Evolutionary conservation across 1,284 basidiomycete genomes (phyloP).

Genomic region (Sphaerobolus stellatus): DNA sequence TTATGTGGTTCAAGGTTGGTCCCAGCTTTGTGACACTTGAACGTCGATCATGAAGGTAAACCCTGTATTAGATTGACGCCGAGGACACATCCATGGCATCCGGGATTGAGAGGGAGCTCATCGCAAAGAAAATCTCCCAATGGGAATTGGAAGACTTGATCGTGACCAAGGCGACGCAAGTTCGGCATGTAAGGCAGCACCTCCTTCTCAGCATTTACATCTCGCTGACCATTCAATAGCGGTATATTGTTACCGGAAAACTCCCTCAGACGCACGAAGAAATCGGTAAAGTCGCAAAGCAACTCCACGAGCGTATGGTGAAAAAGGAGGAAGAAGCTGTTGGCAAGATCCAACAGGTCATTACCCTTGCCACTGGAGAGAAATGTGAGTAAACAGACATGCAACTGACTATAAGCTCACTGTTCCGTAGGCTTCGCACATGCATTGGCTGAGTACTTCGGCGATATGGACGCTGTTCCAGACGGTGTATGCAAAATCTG

Average conservation of each 20-base stretch:
- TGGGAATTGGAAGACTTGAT: slow-evolving; percentile 41
- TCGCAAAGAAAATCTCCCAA: slow-evolving; percentile 37
- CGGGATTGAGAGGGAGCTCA: slow-evolving; percentile 32
- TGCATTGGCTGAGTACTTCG: slow-evolving; percentile 47
- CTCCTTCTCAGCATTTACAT: not conserved
- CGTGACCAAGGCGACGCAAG: slow-evolving; percentile 41
- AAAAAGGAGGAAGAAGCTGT: slow-evolving; percentile 44
- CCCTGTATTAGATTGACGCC: slow-evolving; percentile 37
- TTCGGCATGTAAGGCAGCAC: slow-evolving; percentile 36
- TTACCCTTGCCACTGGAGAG: slow-evolving; percentile 43
- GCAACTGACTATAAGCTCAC: not conserved
- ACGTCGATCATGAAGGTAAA: not conserved
- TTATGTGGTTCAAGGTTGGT: too few species aligned
- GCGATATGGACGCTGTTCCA: slow-evolving; percentile 43
- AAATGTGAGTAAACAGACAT: slow-evolving; percentile 47
- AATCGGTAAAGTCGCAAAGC: slow-evolving; percentile 36
- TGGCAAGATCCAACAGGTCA: slow-evolving; percentile 41
- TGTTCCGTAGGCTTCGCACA: slow-evolving; percentile 41
- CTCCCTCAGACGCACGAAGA: slow-evolving; percentile 37
- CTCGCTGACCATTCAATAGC: slow-evolving; percentile 24
- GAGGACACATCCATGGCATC: slow-evolving; percentile 29
- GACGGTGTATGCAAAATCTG: slow-evolving; percentile 44
- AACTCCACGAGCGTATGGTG: slow-evolving; percentile 41
- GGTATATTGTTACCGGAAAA: slow-evolving; percentile 39
- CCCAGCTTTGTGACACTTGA: too few species aligned